Conservation (phyloP, 495 filamentous ascomycete genomes). For the Tricharina praecox region DNA sequence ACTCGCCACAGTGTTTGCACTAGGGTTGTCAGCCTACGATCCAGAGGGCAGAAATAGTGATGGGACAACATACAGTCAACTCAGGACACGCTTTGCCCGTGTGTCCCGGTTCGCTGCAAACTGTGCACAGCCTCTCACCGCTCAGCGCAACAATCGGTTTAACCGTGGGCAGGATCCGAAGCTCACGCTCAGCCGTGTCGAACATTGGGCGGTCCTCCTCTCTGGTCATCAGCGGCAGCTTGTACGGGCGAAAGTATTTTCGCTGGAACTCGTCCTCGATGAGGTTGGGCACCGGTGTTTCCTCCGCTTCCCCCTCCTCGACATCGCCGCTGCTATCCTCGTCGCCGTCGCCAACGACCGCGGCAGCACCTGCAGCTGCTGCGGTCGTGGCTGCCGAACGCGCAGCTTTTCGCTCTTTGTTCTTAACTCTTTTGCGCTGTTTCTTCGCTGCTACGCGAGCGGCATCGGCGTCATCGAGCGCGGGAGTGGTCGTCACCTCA, state of each 20-base stretch:
- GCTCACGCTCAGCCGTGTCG: not conserved
- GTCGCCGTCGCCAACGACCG: no score
- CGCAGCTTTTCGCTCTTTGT: no score
- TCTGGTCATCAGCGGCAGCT: conserved; percentile 10
- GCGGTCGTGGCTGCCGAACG: no score
- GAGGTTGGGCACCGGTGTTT: no score
- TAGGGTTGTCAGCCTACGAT: conserved; percentile 5
- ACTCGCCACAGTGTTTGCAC: conserved; percentile 20
- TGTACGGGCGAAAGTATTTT: conserved; percentile 17
- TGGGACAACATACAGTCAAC: conserved; percentile 13
- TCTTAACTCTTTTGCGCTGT: no score
- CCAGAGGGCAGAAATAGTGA: not conserved
- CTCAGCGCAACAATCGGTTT: not conserved
- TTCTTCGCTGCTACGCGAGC: no score
- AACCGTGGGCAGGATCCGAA: not conserved
- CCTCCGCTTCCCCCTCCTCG: no score
- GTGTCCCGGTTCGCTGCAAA: conserved; percentile 15
- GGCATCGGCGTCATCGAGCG: no score
- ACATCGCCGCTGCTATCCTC: no score
- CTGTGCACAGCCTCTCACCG: conserved; percentile 8
- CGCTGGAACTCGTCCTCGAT: no score
- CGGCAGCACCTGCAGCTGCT: no score
- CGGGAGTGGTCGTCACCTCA: no score
- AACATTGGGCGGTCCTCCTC: conserved; percentile 20
- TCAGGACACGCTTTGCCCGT: conserved; percentile 9